phyloP scores from a whole-genome alignment of 805 yeast genomes.

The Citeromyces nyonsensis region DNA sequence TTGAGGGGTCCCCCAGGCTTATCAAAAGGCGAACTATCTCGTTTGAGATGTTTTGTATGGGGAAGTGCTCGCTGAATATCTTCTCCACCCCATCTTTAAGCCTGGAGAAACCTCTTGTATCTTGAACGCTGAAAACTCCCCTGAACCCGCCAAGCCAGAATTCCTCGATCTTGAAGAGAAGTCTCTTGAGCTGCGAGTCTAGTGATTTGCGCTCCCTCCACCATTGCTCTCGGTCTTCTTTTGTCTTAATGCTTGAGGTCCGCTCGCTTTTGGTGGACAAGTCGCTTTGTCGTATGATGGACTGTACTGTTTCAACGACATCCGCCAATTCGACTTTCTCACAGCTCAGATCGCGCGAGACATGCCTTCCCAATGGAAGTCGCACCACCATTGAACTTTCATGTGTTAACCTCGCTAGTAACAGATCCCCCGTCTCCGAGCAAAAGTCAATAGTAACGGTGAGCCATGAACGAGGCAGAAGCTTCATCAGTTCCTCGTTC shows the following conservation, averaged over 20 bases:
- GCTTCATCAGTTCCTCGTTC: constrained; percentile 17
- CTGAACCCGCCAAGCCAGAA: constrained; percentile 70
- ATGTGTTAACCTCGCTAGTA: constrained; percentile 28
- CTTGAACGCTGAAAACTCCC: constrained; percentile 36
- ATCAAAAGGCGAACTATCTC: too few relatives aligned
- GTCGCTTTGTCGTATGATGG: constrained; percentile 48
- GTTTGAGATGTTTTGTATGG: too few relatives aligned
- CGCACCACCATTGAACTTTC: constrained; percentile 22
- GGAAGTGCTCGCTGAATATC: too few relatives aligned
- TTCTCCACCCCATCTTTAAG: too few relatives aligned
- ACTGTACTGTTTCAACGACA: constrained; percentile 26
- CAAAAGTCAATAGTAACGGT: constrained; percentile 32
- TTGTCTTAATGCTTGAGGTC: constrained; percentile 34
- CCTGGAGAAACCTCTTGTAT: too few relatives aligned
- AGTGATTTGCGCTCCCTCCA: constrained; percentile 56
- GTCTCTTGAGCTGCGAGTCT: constrained; percentile 35
- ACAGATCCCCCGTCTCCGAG: constrained; percentile 36
- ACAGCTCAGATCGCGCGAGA: constrained; percentile 26
- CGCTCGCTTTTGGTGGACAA: constrained; percentile 36
- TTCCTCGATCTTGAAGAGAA: constrained; percentile 44
- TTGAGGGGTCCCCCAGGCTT: too few relatives aligned
- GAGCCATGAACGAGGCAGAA: constrained; percentile 10
- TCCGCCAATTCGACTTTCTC: constrained; percentile 23
- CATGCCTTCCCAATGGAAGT: constrained; percentile 42
- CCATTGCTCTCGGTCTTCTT: constrained; percentile 56